Percentiles rank a stretch among this genome's conserved stretches.
These are phyloP conservation scores for Auricularia cornea DNA, from an alignment of 768 basidiomycete species.

Conservation along the genomic window DNA sequence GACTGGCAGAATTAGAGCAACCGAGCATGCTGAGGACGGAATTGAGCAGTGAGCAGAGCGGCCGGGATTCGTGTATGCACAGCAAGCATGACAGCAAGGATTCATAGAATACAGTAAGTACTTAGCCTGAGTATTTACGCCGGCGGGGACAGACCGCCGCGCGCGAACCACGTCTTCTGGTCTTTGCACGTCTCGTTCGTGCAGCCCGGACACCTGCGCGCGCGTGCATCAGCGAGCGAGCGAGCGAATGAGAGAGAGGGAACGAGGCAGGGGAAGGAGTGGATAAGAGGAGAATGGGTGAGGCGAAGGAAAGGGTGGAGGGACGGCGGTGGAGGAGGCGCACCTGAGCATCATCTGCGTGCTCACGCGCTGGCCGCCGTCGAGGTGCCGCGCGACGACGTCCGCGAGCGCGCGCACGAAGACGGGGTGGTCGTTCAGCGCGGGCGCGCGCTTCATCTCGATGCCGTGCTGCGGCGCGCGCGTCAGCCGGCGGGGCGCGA, in stretches of 20 bases:
- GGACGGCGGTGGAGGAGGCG: not conserved
- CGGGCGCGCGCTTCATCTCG: constrained; percentile 80
- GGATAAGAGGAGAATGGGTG: too few relatives aligned
- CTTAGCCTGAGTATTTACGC: too few relatives aligned
- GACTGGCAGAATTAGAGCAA: too few relatives aligned
- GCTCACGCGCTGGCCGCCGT: constrained; percentile 54
- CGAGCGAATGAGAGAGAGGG: too few relatives aligned
- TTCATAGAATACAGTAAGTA: too few relatives aligned
- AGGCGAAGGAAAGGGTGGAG: too few relatives aligned
- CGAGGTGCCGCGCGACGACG: constrained; percentile 72
- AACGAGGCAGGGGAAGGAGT: too few relatives aligned
- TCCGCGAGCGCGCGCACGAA: constrained; percentile 94
- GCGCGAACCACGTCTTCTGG: constrained; percentile 85
- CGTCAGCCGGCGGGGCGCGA: not conserved
- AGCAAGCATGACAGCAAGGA: too few relatives aligned
- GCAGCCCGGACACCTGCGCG: constrained; percentile 84
- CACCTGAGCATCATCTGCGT: constrained; percentile 68
- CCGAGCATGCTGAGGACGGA: too few relatives aligned
- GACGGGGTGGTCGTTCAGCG: constrained; percentile 90
- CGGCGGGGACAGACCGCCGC: constrained; percentile 40
- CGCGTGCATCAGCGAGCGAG: too few relatives aligned
- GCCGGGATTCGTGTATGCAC: too few relatives aligned
- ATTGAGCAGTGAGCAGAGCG: too few relatives aligned
- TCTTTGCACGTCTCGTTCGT: constrained; percentile 78
- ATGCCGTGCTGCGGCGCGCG: constrained; percentile 64